Evolutionary conservation across 2,329 filamentous ascomycete species (phyloP).

Genomic region (Colletotrichum theobromicola): DNA sequence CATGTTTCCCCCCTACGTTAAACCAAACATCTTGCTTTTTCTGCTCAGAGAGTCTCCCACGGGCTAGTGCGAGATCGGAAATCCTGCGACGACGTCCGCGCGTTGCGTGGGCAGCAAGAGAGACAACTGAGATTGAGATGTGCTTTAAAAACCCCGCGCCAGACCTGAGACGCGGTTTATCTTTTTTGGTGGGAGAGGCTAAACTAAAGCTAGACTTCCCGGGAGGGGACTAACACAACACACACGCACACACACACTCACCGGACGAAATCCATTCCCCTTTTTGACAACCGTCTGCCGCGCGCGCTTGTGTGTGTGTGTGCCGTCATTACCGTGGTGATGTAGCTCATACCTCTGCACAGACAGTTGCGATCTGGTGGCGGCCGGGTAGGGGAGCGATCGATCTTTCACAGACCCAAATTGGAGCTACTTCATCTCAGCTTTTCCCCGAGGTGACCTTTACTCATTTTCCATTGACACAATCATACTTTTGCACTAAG

Average conservation of each 20-base stretch:
- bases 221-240: neutral
- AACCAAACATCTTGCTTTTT: neutral
- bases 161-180: neutral
- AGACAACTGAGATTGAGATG: neutral
- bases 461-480: neutral
- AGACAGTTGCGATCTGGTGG: neutral
- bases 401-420: neutral
- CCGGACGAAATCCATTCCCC: neutral
- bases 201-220: neutral
- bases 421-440: neutral
- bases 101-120: neutral
- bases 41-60: neutral
- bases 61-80: neutral
- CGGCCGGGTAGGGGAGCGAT: neutral
- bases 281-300: neutral
- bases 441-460: neutral
- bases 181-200: neutral
- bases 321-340: neutral
- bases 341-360: neutral
- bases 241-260: neutral
- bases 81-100: neutral
- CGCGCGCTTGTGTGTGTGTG: neutral
- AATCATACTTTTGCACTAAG: neutral
- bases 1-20: neutral
- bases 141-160: neutral